A percentile compares a stretch with the other conserved stretches of the same genome.
These are phyloP conservation scores for Coleophoma crateriformis DNA, from an alignment of 2,329 filamentous ascomycete genomes.

Conservation along the genomic window DNA sequence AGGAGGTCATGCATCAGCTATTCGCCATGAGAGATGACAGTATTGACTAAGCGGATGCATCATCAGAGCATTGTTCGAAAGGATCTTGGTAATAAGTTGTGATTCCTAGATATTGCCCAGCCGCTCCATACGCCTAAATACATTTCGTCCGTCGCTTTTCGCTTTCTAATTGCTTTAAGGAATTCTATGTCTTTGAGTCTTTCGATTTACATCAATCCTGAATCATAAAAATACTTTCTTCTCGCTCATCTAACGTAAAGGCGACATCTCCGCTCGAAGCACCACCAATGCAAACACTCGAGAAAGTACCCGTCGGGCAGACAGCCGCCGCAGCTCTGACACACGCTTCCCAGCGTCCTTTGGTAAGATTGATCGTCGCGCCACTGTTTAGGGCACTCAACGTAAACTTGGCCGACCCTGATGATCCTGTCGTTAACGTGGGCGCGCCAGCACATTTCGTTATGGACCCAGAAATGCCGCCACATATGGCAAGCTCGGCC, in stretches of 20 bases:
- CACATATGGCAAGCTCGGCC: conserved; percentile 42
- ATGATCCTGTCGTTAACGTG: conserved; percentile 33
- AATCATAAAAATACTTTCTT: not conserved
- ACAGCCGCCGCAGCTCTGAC: conserved; percentile 39
- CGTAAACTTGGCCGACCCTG: conserved; percentile 42
- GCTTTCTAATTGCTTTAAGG: no score
- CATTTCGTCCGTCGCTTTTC: no score
- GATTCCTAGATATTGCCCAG: no score
- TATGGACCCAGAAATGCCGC: conserved; percentile 38
- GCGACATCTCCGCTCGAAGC: conserved; percentile 17
- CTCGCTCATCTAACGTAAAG: conserved; percentile 10
- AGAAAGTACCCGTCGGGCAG: conserved; percentile 15
- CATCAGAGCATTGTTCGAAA: not conserved
- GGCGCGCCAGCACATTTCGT: conserved; percentile 39
- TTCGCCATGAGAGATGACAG: conserved; percentile 70
- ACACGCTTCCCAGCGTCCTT: conserved; percentile 47
- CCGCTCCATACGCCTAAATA: no score
- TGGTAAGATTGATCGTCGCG: conserved; percentile 46
- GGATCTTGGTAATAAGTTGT: no score
- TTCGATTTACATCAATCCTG: not conserved
- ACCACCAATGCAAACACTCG: conserved; percentile 19
- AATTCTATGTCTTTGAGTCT: no score
- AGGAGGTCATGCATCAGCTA: conserved; percentile 71
- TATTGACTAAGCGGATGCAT: conserved; percentile 38
- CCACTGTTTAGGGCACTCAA: conserved; percentile 35